Evolutionary conservation across 805 yeast species (phyloP).

Genomic region (Candida vartiovaarae): DNA sequence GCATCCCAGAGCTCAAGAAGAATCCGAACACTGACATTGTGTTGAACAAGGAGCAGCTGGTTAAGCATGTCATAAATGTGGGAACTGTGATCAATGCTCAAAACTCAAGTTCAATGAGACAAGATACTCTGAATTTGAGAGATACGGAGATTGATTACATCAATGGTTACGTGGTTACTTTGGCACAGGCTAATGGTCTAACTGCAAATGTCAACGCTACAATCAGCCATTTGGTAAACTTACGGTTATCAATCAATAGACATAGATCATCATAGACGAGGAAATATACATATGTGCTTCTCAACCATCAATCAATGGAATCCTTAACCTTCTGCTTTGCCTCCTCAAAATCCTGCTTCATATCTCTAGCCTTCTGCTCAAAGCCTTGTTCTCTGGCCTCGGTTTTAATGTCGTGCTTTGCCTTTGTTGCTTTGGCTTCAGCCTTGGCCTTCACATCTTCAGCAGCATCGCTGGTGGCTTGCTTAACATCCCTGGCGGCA

Average conservation of each 20-base stretch:
- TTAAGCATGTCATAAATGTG: slow-evolving; percentile 29
- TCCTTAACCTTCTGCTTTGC: slow-evolving; percentile 8
- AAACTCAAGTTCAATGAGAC: slow-evolving; percentile 48
- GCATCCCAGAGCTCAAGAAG: slow-evolving; percentile 25
- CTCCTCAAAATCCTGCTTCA: slow-evolving; percentile 5
- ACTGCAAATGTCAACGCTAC: slow-evolving; percentile 27
- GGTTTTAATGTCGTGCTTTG: neutral
- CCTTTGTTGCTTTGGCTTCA: neutral
- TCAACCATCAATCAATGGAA: neutral
- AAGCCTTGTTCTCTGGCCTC: neutral
- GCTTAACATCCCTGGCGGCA: slow-evolving; percentile 4
- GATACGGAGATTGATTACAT: slow-evolving; percentile 76
- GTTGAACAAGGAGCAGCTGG: slow-evolving; percentile 28
- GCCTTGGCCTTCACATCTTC: slow-evolving; percentile 2
- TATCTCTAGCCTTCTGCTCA: neutral
- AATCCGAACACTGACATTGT: slow-evolving; percentile 14
- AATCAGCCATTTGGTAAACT: slow-evolving; percentile 27
- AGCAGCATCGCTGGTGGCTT: slow-evolving; percentile 3
- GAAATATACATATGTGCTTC: too few relatives aligned
- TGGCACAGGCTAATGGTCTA: slow-evolving; percentile 41
- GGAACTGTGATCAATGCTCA: slow-evolving; percentile 41
- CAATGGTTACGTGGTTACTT: slow-evolving; percentile 66
- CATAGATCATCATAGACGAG: slow-evolving; percentile 1
- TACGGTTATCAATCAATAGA: slow-evolving; percentile 23
- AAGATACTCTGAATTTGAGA: slow-evolving; percentile 45